A percentile compares a stretch with the other conserved stretches of the same genome.
phyloP scores from a whole-genome alignment of 805 yeast species.

The Kockiozyma suomiensis region DNA sequence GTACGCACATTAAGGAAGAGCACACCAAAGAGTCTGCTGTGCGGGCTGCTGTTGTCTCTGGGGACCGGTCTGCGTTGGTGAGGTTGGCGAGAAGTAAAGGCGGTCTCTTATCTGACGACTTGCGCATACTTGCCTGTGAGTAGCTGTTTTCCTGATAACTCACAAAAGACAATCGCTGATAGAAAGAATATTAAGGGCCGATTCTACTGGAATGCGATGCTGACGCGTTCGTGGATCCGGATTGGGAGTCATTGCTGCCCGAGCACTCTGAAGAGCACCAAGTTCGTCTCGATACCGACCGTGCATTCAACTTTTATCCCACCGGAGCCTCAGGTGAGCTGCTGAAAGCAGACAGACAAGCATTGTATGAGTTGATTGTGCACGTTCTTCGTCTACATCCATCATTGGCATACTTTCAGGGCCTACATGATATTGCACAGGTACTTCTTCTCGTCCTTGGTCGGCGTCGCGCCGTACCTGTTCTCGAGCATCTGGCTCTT shows the following conservation, averaged over 20 bases:
- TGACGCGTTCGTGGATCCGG: conserved; percentile 13
- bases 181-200: conserved; percentile 10
- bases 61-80: conserved; percentile 17
- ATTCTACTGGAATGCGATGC: conserved; percentile 28
- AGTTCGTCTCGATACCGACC: conserved; percentile 68
- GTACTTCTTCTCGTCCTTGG: conserved; percentile 60
- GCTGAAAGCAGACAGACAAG: conserved; percentile 44
- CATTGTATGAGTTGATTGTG: conserved; percentile 52
- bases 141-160: background rate
- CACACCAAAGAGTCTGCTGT: conserved; percentile 21
- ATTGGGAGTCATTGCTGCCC: conserved; percentile 42
- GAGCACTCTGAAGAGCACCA: conserved; percentile 77
- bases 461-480: conserved; percentile 37
- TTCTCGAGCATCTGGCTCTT: conserved; percentile 61
- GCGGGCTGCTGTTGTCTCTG: conserved; percentile 8
- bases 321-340: conserved; percentile 11
- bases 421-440: conserved; percentile 85
- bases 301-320: conserved; percentile 1
- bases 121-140: conserved; percentile 25
- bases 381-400: conserved; percentile 64
- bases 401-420: conserved; percentile 78
- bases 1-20: background rate
- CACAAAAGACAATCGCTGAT: background rate
- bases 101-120: conserved; percentile 21
- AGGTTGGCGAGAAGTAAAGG: conserved; percentile 27